Conservation (phyloP, 1,284 basidiomycete species). For the Volvariella volvacea region DNA sequence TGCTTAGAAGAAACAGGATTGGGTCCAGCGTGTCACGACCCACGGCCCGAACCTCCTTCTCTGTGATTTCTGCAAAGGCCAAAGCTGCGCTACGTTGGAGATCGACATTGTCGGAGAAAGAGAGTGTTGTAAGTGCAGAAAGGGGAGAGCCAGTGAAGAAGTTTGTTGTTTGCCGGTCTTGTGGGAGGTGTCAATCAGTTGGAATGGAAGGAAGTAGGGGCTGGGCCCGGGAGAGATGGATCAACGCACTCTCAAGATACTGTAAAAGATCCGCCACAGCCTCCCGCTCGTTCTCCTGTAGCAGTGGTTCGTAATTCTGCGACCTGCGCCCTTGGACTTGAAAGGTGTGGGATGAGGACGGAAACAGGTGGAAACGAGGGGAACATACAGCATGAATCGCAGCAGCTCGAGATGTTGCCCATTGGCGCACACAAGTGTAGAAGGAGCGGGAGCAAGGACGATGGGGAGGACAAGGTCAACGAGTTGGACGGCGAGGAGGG, state of each 20-base stretch:
- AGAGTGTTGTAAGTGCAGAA: constrained; percentile 91
- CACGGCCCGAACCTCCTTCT: constrained; percentile 98
- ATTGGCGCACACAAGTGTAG: constrained; percentile 18
- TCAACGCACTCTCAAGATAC: constrained; percentile 87
- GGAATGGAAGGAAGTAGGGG: constrained; percentile 8
- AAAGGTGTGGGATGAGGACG: constrained; percentile 8
- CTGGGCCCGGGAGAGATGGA: constrained; percentile 4
- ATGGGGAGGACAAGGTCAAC: constrained; percentile 10
- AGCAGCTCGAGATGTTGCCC: constrained; percentile 65
- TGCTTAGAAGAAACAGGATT: constrained; percentile 94
- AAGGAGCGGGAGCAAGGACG: constrained; percentile 8
- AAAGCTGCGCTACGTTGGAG: constrained; percentile 96
- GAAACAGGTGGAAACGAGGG: constrained; percentile 11
- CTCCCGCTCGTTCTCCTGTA: constrained; percentile 97
- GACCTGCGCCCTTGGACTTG: constrained; percentile 72
- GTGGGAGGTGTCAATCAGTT: constrained; percentile 8
- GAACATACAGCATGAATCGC: constrained; percentile 68
- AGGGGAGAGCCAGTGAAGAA: constrained; percentile 94
- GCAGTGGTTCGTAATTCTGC: constrained; percentile 87
- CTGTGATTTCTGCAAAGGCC: constrained; percentile 99
- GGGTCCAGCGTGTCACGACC: constrained; percentile 97
- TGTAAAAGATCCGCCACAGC: constrained; percentile 97
- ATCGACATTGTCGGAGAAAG: constrained; percentile 99
- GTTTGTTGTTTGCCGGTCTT: constrained; percentile 94
- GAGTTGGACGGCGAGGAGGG: not conserved